A percentile compares a stretch with the other conserved stretches of the same genome.
phyloP scores from a whole-genome alignment of 2,329 filamentous ascomycete genomes.

The Sclerotiophoma versabilis region DNA sequence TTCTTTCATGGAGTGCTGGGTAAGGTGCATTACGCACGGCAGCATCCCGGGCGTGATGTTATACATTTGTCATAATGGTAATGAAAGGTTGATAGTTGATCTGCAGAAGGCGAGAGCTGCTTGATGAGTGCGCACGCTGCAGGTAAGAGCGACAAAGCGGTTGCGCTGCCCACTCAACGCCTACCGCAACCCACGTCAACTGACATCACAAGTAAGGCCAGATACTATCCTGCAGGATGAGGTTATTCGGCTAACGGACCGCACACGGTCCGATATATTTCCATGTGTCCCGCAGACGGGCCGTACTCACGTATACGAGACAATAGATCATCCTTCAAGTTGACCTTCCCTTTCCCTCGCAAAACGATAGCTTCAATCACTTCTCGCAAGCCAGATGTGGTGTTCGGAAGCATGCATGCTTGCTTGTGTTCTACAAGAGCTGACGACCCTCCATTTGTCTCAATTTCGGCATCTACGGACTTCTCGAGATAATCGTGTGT shows the following conservation, averaged over 20 bases:
- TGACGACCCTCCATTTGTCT: too few relatives aligned
- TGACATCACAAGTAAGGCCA: not conserved
- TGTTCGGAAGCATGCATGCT: too few relatives aligned
- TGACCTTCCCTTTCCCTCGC: not conserved
- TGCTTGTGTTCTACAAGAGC: too few relatives aligned
- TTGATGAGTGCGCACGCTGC: not conserved
- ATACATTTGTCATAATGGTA: not conserved
- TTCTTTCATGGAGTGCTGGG: conserved; percentile 1
- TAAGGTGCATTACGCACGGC: not conserved
- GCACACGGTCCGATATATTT: conserved; percentile 1
- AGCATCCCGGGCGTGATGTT: not conserved
- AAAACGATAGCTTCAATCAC: too few relatives aligned
- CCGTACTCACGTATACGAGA: not conserved
- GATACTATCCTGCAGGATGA: not conserved
- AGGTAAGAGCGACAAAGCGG: not conserved
- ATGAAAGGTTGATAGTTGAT: not conserved
- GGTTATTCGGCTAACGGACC: not conserved
- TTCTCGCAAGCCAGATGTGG: too few relatives aligned
- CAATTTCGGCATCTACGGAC: too few relatives aligned
- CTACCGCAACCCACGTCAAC: not conserved
- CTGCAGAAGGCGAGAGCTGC: not conserved
- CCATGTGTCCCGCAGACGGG: not conserved
- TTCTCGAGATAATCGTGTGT: too few relatives aligned
- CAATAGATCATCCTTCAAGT: not conserved
- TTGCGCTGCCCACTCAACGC: too few relatives aligned